Evolutionary conservation across 1,284 basidiomycete genomes (phyloP), one percentile per base, ranked within the genome.

Genomic region (Cryptococcus neoformans): DNA sequence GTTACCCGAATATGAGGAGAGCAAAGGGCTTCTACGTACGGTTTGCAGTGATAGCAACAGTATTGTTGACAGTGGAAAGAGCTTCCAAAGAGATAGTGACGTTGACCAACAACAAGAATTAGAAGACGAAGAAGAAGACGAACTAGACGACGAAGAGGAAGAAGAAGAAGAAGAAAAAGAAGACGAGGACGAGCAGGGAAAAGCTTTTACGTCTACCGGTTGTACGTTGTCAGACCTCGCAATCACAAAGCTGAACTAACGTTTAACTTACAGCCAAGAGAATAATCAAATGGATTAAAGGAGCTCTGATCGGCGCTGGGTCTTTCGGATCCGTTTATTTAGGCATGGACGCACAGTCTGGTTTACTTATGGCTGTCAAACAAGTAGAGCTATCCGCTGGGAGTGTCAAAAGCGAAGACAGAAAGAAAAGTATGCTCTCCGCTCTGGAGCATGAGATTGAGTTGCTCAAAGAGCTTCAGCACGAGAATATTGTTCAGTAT

Each of bases 401-500:
- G 14, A 87, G 88, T 35, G 87, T 87, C 8, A 85, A 89, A 21
- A 95, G 92, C 70, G 90, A 95, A 69, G 92, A 95, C 70, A 86
- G 92, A 63, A 97, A 96, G 79, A 89, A 90, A 80, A 86, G 84
- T 76, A 98, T 98, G 94, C 84, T 96, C 6, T 91, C 86, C 54
- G 95, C 96, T 2, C 83, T 99, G 41, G 93, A 99, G 76, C 84
- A 88, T 39, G 96, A 99, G 78, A 99, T 99, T 60, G 96, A 95
- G 77, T 81, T 99, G 7, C 82, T 99, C 62, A 94, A 96, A 76
- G 90, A 92, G 56, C 80, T 99, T 35, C 89, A 97, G 69, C 96
- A 99, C 72, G 90, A 89, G 56, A 97, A 98, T 70, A 98, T 99
- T 60, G 96, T 99, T 47, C 94, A 98, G 77, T 99, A 99, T 70